Percentiles rank a stretch among this genome's conserved stretches.
phyloP scores from a whole-genome alignment of 1,139 yeast genomes.

The Yamadazyma mexicana region DNA sequence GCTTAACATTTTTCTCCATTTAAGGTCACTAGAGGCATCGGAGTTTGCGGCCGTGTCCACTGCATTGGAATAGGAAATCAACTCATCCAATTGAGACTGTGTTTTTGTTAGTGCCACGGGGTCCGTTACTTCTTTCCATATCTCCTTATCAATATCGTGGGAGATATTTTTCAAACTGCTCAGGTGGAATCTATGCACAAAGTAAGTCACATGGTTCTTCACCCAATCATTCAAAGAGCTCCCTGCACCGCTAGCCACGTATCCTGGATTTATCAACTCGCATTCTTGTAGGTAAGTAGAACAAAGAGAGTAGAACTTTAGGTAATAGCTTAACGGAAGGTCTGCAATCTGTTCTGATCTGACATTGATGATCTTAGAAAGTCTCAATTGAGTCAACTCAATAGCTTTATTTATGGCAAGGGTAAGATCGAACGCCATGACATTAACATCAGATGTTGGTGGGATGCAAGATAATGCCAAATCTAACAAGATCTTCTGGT shows the following conservation, averaged over 20 bases:
- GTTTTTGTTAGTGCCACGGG: constrained; percentile 29
- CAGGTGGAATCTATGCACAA: constrained; percentile 57
- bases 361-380: constrained; percentile 77
- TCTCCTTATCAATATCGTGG: constrained; percentile 60
- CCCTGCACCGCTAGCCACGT: constrained; percentile 52
- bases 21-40: constrained; percentile 30
- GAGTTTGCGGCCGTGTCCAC: constrained; percentile 29
- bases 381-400: constrained; percentile 70
- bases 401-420: constrained; percentile 63
- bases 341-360: constrained; percentile 71
- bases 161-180: constrained; percentile 47
- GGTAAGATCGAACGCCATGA: constrained; percentile 66
- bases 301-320: constrained; percentile 65
- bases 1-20: constrained; percentile 49
- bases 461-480: constrained; percentile 60
- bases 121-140: constrained; percentile 68
- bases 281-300: constrained; percentile 78
- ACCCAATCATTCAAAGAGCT: constrained; percentile 62
- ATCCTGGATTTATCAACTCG: constrained; percentile 79
- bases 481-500: constrained; percentile 77
- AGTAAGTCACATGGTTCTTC: constrained; percentile 65
- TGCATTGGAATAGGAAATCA: constrained; percentile 50
- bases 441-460: constrained; percentile 30
- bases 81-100: constrained; percentile 56
- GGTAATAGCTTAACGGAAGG: constrained; percentile 54